A percentile compares a stretch with the other conserved stretches of the same genome.
phyloP scores from a whole-genome alignment of 768 basidiomycete genomes.

The Phlebiopsis flavidoalba region DNA sequence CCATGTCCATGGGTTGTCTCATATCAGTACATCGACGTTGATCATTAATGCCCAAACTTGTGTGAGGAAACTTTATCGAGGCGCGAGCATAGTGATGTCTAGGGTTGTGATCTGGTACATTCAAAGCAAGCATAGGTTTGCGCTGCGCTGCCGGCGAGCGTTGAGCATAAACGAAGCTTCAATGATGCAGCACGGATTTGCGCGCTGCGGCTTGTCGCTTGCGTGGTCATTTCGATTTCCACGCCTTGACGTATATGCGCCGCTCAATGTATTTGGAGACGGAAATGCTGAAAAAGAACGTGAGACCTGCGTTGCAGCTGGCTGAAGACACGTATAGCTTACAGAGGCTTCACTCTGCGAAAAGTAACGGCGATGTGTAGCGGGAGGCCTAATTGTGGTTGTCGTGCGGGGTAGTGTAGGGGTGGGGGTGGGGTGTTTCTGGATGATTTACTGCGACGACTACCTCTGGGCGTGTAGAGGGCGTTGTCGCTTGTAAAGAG shows the following conservation, averaged over 20 bases:
- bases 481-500: neutral
- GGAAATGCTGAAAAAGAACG: conserved; percentile 21
- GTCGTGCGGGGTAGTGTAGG: neutral
- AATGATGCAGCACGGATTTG: conserved; percentile 47
- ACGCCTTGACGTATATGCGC: conserved; percentile 48
- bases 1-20: too few species aligned
- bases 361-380: conserved; percentile 10
- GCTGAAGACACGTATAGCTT: neutral
- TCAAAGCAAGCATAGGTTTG: conserved; percentile 30
- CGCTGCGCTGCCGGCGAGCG: conserved; percentile 48
- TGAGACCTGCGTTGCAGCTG: neutral
- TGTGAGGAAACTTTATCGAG: too few species aligned
- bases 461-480: neutral
- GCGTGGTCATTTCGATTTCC: conserved; percentile 59
- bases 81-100: too few species aligned
- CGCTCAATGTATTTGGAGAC: conserved; percentile 49
- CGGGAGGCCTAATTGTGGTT: conserved; percentile 15
- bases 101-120: neutral
- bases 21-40: too few species aligned
- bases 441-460: neutral
- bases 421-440: neutral
- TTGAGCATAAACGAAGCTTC: conserved; percentile 61
- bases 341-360: conserved; percentile 19
- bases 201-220: conserved; percentile 45
- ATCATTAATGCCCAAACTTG: too few species aligned